Conservation (phyloP, 2,329 filamentous ascomycete species). For the Aspergillus niger region DNA sequence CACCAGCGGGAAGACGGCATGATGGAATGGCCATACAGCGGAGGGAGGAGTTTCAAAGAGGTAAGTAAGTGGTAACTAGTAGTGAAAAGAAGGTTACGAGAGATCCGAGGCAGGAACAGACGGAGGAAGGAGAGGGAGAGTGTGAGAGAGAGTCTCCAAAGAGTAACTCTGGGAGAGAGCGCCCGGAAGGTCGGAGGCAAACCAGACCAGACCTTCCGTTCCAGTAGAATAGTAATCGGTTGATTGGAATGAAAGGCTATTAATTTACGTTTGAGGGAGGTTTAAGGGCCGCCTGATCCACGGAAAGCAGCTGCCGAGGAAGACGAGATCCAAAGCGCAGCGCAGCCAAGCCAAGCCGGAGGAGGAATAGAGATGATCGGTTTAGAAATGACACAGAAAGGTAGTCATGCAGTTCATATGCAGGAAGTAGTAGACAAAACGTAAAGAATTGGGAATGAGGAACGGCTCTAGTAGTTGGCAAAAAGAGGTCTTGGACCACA, state of each 20-base stretch:
- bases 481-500: slow-evolving; percentile 5
- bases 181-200: background rate
- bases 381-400: background rate
- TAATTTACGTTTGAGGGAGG: background rate
- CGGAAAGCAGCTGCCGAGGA: background rate
- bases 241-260: background rate
- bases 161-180: background rate
- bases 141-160: background rate
- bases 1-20: slow-evolving; percentile 55
- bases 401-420: background rate
- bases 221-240: too few species aligned
- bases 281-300: background rate
- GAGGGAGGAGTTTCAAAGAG: background rate
- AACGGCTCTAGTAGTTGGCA: background rate
- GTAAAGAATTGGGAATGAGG: background rate
- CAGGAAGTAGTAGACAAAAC: background rate
- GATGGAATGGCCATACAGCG: slow-evolving; percentile 6
- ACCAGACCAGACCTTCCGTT: background rate
- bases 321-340: background rate
- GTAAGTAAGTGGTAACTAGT: background rate
- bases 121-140: background rate
- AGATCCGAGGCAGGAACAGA: background rate
- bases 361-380: background rate
- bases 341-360: background rate
- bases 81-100: background rate